Conservation (phyloP, 1,284 basidiomycete species). For the Erythrobasidium hasegawianum region DNA sequence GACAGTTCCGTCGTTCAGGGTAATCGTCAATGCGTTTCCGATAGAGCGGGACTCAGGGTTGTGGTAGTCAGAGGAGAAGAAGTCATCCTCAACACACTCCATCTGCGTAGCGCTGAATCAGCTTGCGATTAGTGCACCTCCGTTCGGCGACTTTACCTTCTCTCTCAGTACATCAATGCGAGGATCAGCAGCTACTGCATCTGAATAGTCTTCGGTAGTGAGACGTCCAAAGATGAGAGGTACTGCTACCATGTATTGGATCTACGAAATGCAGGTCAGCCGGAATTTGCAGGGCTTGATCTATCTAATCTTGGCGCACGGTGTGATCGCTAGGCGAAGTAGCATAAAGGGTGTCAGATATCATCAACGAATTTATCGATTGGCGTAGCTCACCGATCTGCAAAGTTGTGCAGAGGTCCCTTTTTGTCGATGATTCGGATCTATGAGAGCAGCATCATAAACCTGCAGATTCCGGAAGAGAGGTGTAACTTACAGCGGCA, state of each 20-base stretch:
- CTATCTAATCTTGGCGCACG: constrained; percentile 53
- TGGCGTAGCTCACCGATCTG: constrained; percentile 64
- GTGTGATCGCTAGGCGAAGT: constrained; percentile 61
- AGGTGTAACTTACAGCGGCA: constrained; percentile 74
- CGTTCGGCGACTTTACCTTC: constrained; percentile 53
- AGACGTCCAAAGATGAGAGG: constrained; percentile 81
- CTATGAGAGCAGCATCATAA: neutral
- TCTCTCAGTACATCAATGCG: constrained; percentile 77
- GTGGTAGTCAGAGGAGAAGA: constrained; percentile 56
- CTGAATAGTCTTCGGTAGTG: constrained; percentile 82
- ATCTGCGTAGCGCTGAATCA: too few relatives aligned
- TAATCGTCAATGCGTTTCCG: constrained; percentile 79
- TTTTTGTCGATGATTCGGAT: constrained; percentile 83
- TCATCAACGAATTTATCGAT: too few relatives aligned
- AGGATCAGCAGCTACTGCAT: constrained; percentile 71
- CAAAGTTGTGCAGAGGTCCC: constrained; percentile 82
- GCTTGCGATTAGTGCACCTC: too few relatives aligned
- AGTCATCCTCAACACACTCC: constrained; percentile 72
- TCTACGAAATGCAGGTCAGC: constrained; percentile 20
- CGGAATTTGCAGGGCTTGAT: neutral
- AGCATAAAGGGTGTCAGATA: too few relatives aligned
- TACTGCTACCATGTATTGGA: constrained; percentile 86
- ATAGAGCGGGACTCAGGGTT: constrained; percentile 85
- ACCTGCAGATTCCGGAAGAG: neutral
- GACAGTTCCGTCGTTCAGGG: constrained; percentile 81